Conservation (phyloP, 345 rosid species). For the Salix udensis region DNA sequence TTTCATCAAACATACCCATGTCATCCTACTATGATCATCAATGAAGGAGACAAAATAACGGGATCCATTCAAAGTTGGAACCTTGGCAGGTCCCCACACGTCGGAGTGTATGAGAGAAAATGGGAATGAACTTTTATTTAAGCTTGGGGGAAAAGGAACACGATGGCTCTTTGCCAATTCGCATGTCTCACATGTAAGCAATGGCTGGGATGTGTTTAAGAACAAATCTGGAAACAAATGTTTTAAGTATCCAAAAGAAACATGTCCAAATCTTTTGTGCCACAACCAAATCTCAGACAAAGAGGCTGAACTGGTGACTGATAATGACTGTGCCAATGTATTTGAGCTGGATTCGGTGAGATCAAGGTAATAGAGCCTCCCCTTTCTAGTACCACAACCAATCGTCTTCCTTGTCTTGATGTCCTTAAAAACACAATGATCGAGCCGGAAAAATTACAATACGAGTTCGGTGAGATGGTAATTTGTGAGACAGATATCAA, state of each 20-base stretch:
- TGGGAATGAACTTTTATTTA: not conserved
- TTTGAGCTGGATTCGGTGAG: not conserved
- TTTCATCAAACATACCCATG: not conserved
- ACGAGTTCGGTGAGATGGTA: not conserved
- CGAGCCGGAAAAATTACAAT: not conserved
- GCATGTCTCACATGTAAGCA: not conserved
- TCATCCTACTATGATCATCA: not conserved
- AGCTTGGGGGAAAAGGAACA: not conserved
- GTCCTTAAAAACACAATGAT: constrained; percentile 6
- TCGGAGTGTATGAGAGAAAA: not conserved
- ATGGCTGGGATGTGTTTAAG: not conserved
- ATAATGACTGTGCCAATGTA: not conserved
- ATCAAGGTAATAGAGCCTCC: constrained; percentile 7
- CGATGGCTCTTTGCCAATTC: constrained; percentile 5
- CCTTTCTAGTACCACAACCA: constrained; percentile 6
- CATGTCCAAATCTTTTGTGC: not conserved
- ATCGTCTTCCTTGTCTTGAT: constrained; percentile 1
- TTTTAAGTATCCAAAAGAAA: constrained; percentile 10
- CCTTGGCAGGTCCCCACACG: not conserved
- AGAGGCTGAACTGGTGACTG: not conserved
- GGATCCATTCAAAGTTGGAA: constrained; percentile 3
- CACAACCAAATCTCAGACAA: not conserved
- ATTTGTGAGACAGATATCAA: not conserved
- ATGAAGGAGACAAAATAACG: not conserved
- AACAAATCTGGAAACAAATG: not conserved